These are phyloP conservation scores for Cercospora janseana DNA, from an alignment of 2,329 filamentous ascomycete genomes.

Conservation along the genomic window DNA sequence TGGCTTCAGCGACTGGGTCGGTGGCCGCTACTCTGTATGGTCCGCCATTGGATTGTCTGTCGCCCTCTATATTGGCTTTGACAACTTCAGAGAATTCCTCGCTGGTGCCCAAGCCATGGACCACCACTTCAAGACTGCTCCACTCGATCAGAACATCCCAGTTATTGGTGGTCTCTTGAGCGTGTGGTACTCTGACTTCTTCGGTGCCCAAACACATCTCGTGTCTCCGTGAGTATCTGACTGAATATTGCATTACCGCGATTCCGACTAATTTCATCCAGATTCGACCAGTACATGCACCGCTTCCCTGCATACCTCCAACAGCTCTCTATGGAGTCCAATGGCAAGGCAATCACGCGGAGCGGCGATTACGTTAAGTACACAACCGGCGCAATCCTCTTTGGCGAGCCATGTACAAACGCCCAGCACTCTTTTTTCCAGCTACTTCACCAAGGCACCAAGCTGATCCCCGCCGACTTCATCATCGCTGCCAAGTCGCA, in stretches of 20 bases:
- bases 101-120: conserved; percentile 96
- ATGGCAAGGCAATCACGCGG: conserved; percentile 94
- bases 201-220: conserved; percentile 94
- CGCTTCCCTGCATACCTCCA: conserved; percentile 98
- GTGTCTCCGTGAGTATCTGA: conserved; percentile 76
- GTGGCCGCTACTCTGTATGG: conserved; percentile 98
- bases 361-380: conserved; percentile 88
- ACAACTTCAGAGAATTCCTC: conserved; percentile 97
- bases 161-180: conserved; percentile 87
- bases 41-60: conserved; percentile 96
- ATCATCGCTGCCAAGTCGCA: conserved; percentile 94
- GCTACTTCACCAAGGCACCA: conserved; percentile 97
- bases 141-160: conserved; percentile 92
- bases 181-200: conserved; percentile 99
- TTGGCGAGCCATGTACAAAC: conserved; percentile 97
- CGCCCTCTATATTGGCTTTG: conserved; percentile 89
- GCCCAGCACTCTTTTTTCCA: conserved; percentile 99
- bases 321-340: conserved; percentile 99
- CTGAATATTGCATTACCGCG: neutral
- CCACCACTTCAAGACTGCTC: conserved; percentile 91
- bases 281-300: conserved; percentile 98
- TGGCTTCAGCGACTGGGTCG: conserved; percentile 97
- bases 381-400: conserved; percentile 92
- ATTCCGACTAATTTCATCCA: conserved; percentile 39
- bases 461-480: conserved; percentile 97